Evolutionary conservation across 139 green algal genomes (phyloP).

Genomic region (Coelastrella sp.): DNA sequence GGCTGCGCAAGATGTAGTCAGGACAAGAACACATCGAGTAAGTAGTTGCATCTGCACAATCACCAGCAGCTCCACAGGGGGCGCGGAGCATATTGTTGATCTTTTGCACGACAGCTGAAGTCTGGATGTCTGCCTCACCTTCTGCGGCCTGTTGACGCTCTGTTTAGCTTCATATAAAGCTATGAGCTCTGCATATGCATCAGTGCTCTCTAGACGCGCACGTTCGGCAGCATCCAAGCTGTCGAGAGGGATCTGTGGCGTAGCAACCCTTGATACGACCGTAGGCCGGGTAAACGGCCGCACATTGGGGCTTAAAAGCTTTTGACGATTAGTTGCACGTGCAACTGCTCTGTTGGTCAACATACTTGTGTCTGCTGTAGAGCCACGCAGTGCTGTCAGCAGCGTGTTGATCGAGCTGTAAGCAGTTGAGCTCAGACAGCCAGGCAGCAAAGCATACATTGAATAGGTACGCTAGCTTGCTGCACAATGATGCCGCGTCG

Average conservation of each 20-base stretch:
- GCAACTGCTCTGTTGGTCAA: too few species aligned
- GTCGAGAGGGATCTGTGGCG: background rate
- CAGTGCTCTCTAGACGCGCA: slow-evolving; percentile 54
- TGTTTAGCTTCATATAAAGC: slow-evolving; percentile 58
- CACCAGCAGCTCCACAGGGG: too few species aligned
- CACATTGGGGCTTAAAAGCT: background rate
- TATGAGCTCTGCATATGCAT: slow-evolving; percentile 76
- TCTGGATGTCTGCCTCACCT: slow-evolving; percentile 52
- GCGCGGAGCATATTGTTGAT: too few species aligned
- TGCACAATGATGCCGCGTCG: too few species aligned
- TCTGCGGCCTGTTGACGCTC: slow-evolving; percentile 77
- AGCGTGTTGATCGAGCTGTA: background rate
- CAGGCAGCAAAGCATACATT: too few species aligned
- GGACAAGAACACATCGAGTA: too few species aligned
- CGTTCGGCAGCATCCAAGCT: slow-evolving; percentile 42
- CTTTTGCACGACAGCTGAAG: background rate
- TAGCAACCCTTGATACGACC: background rate
- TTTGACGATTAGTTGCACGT: too few species aligned
- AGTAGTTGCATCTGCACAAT: too few species aligned
- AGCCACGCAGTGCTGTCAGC: background rate
- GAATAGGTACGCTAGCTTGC: too few species aligned
- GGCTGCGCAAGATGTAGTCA: slow-evolving; percentile 27
- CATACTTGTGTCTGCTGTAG: too few species aligned
- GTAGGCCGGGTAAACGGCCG: background rate
- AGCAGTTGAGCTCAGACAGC: too few species aligned